Conservation (phyloP, 2,329 filamentous ascomycete species). For the Neodidymelliopsis sp. region DNA sequence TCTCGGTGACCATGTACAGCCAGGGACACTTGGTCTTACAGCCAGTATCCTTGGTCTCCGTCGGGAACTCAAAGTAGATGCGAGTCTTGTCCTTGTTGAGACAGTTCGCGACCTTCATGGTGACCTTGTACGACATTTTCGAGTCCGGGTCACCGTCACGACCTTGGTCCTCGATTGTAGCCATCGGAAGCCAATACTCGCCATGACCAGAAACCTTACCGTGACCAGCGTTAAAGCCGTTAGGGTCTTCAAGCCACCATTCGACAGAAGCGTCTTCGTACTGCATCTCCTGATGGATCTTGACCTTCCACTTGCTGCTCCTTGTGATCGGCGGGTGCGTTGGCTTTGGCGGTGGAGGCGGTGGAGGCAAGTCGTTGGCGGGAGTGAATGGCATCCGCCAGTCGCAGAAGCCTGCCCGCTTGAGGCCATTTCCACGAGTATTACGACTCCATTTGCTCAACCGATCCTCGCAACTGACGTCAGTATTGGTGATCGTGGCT, state of each 20-base stretch:
- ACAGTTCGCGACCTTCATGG: not conserved
- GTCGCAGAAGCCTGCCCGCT: slow-evolving; percentile 11
- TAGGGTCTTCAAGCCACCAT: slow-evolving; percentile 27
- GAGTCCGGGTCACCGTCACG: not conserved
- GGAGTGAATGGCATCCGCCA: slow-evolving; percentile 6
- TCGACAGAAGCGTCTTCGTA: slow-evolving; percentile 12
- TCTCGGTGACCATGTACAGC: no score
- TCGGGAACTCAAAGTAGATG: no score
- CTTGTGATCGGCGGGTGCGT: not conserved
- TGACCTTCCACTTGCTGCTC: slow-evolving; percentile 20
- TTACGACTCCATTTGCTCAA: not conserved
- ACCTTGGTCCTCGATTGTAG: not conserved
- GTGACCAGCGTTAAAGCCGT: slow-evolving; percentile 9
- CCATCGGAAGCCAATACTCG: no score
- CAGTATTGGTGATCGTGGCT: not conserved
- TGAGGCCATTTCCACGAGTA: not conserved
- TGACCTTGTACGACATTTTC: slow-evolving; percentile 1
- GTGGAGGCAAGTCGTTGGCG: not conserved
- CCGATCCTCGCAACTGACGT: not conserved
- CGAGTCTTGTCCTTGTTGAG: slow-evolving; percentile 4
- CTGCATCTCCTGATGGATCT: slow-evolving; percentile 22
- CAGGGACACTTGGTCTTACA: no score
- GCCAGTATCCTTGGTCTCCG: not conserved
- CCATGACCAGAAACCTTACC: no score
- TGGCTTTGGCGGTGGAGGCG: not conserved